These are phyloP conservation scores for Leccinum disarticulatum DNA, from an alignment of 768 basidiomycete species.

Conservation along the genomic window DNA sequence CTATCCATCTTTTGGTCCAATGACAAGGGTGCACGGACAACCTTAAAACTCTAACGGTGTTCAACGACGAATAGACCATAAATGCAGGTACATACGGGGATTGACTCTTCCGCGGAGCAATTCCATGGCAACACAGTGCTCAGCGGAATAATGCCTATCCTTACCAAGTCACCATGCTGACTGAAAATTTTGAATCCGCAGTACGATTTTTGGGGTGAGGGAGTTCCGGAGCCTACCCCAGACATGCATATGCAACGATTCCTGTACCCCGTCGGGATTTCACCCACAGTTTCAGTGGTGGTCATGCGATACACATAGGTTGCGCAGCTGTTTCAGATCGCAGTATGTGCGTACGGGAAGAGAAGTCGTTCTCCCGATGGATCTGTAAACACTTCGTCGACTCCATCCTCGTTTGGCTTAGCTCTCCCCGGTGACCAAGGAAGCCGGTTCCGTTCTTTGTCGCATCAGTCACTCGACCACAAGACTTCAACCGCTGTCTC, in stretches of 20 bases:
- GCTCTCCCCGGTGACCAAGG: not conserved
- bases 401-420: not conserved
- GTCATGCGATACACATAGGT: not conserved
- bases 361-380: not conserved
- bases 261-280: not conserved
- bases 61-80: not conserved
- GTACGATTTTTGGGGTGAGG: not conserved
- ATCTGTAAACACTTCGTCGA: not conserved
- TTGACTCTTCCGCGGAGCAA: not conserved
- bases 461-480: not conserved
- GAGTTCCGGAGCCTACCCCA: not conserved
- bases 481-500: not conserved
- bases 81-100: not conserved
- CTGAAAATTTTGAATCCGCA: not conserved
- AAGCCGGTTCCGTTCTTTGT: not conserved
- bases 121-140: not conserved
- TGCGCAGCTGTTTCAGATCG: not conserved
- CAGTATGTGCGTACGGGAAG: not conserved
- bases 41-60: not conserved
- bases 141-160: not conserved
- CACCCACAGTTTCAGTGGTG: not conserved
- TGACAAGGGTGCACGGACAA: not conserved
- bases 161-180: not conserved
- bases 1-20: not conserved
- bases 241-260: not conserved